Base-by-base conservation (phyloP, 2,329 filamentous ascomycete species). In the Cercospora citrullina region DNA sequence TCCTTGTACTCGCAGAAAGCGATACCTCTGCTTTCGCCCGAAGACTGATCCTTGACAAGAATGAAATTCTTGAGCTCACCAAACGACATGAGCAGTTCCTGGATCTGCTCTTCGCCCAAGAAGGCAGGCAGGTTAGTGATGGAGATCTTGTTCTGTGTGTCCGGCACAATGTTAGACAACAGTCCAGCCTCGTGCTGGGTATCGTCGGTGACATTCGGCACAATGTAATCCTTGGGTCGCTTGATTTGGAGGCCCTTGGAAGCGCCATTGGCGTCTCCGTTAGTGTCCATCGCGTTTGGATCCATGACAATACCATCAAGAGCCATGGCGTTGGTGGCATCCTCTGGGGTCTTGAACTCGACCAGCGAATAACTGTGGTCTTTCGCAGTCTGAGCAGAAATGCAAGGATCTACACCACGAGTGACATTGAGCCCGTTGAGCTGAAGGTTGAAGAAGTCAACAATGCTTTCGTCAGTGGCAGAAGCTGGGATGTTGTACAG, bases 1-100 rank as follows among this genome's bases (percentile, higher is more conserved):
- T 98, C 93, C 64, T 87, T 85, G 75, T 97, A 99, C 80, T 99
- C 96, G 81, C 93, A 96, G 83, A 99, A 99, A 0, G 94, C 94
- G 75, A 99, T 93, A 33, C 95, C 95, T 90, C 97, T 72, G 33
- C 68, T 72, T 80, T 97, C 91, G 65, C 94, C 93, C 1, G 91
- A 94, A 71, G 89, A 87, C 33, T 83, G 88, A 75, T 99, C 94
- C 78, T 96, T 96, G 66, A 95, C 94, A 58, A 99, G 81, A 4
- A 94, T 86, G 78, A 98, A 97, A 0, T 93, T 91, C 79, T 96
- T 97, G 57, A 98, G 87, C 78, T 94, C 92, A 71, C 95, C 95
- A 80, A 99, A 98, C 0, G 93, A 90, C 31, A 91, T 90, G 6
- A 99, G 84, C 21, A 99, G 87, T 82, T 98, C 95, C 48, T 90